These are phyloP conservation scores for Penicillium polonicum DNA, from an alignment of 2,329 filamentous ascomycete genomes.

Conservation along the genomic window DNA sequence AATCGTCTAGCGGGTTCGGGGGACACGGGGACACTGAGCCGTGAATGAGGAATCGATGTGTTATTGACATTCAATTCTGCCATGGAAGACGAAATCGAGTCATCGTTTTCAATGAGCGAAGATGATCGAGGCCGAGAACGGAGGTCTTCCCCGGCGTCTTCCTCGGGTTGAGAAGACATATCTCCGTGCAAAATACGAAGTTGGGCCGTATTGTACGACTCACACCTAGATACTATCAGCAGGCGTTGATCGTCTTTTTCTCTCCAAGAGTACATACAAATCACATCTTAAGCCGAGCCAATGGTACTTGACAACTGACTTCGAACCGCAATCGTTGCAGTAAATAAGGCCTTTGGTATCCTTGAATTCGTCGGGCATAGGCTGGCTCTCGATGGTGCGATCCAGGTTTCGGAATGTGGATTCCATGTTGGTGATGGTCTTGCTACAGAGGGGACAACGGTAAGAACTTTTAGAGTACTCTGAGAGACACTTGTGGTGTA, in stretches of 20 bases:
- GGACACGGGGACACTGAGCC: slow-evolving; percentile 21
- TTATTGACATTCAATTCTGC: slow-evolving; percentile 33
- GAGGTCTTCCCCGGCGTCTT: slow-evolving; percentile 22
- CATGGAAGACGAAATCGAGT: slow-evolving; percentile 19
- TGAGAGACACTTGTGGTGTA: slow-evolving; percentile 85
- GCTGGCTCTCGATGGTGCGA: slow-evolving; percentile 79
- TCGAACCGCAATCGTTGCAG: slow-evolving; percentile 92
- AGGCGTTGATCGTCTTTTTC: not conserved
- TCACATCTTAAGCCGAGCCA: slow-evolving; percentile 92
- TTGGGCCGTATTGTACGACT: slow-evolving; percentile 49
- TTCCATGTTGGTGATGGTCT: slow-evolving; percentile 97
- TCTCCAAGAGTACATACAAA: slow-evolving; percentile 39
- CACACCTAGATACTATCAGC: slow-evolving; percentile 37
- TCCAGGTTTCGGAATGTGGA: slow-evolving; percentile 89
- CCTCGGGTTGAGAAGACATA: slow-evolving; percentile 24
- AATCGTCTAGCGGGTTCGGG: slow-evolving; percentile 25
- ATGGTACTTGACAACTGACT: slow-evolving; percentile 83
- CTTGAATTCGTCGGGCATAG: slow-evolving; percentile 82
- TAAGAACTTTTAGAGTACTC: slow-evolving; percentile 88
- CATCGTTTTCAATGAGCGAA: slow-evolving; percentile 29
- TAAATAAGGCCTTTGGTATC: slow-evolving; percentile 79
- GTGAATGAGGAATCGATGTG: slow-evolving; percentile 26
- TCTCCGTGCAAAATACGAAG: slow-evolving; percentile 41
- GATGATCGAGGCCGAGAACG: slow-evolving; percentile 26
- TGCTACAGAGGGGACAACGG: slow-evolving; percentile 94